phyloP scores from a whole-genome alignment of 2,329 filamentous ascomycete species.

The Aspergillus sp. region DNA sequence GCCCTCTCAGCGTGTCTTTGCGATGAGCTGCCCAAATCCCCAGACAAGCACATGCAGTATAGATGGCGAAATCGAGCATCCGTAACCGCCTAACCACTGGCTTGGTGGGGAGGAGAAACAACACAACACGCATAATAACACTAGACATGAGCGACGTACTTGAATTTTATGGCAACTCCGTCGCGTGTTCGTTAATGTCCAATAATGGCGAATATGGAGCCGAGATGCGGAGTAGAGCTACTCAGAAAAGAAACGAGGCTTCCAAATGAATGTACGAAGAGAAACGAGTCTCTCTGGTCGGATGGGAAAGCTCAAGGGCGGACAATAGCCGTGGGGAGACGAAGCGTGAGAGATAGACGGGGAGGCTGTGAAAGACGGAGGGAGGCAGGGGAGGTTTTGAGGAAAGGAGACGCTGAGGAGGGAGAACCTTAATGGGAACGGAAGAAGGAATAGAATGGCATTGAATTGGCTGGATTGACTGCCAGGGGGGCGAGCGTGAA shows the following conservation, averaged over 20 bases:
- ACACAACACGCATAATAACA: neutral
- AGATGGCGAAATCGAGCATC: neutral
- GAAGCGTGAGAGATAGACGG: conserved; percentile 22
- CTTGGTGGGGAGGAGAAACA: neutral
- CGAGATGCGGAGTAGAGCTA: conserved; percentile 24
- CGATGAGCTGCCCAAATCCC: neutral
- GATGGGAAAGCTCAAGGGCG: conserved; percentile 37
- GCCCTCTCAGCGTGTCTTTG: neutral
- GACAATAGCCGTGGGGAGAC: conserved; percentile 23
- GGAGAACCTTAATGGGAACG: conserved; percentile 2
- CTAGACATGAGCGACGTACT: conserved; percentile 24
- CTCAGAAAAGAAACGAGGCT: conserved; percentile 23
- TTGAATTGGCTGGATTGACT: conserved; percentile 10
- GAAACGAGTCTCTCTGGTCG: conserved; percentile 40
- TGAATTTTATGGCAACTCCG: conserved; percentile 26
- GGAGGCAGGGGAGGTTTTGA: conserved; percentile 17
- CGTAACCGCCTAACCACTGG: neutral
- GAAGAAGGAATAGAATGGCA: conserved; percentile 15
- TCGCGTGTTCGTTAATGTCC: conserved; percentile 23
- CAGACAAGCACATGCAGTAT: neutral
- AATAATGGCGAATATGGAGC: conserved; percentile 5
- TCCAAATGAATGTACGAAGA: conserved; percentile 43
- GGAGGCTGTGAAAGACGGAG: conserved; percentile 24
- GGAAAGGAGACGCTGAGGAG: neutral
- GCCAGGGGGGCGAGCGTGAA: conserved; percentile 8